Evolutionary conservation across 2,329 filamentous ascomycete species (phyloP).

Genomic region (Xylariaceae sp.): DNA sequence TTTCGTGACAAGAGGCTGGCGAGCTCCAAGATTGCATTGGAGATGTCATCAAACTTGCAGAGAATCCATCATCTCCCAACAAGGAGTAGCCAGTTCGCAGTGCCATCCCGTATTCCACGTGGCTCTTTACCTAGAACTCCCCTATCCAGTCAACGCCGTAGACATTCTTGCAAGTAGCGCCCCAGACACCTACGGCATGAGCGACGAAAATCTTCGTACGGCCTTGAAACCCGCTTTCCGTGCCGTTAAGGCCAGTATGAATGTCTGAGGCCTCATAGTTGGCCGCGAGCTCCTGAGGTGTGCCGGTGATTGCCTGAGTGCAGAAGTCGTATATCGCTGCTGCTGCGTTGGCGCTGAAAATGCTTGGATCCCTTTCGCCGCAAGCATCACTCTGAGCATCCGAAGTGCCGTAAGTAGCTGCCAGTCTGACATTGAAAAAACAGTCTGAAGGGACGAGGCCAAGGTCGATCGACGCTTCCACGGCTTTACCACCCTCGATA

Average conservation of each 20-base stretch:
- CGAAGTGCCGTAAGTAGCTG: background rate
- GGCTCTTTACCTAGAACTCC: background rate
- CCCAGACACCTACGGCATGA: background rate
- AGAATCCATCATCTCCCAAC: background rate
- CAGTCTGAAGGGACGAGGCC: background rate
- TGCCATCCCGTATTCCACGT: background rate
- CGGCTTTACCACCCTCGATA: background rate
- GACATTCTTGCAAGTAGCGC: background rate
- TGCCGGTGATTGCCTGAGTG: background rate
- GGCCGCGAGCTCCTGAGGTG: background rate
- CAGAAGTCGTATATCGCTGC: background rate
- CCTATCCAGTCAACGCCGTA: background rate
- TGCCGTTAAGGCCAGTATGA: background rate
- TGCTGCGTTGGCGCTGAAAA: background rate
- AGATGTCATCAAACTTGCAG: background rate
- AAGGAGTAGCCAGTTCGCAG: background rate
- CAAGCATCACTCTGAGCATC: background rate
- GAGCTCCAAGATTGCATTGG: background rate
- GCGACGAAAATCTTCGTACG: background rate
- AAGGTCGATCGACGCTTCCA: background rate
- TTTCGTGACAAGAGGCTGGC: background rate
- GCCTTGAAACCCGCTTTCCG: background rate
- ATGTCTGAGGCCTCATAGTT: background rate
- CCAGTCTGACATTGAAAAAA: background rate
- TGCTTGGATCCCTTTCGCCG: background rate